Base-by-base conservation (phyloP, 768 basidiomycete species). In the Exidia glandulosa region DNA sequence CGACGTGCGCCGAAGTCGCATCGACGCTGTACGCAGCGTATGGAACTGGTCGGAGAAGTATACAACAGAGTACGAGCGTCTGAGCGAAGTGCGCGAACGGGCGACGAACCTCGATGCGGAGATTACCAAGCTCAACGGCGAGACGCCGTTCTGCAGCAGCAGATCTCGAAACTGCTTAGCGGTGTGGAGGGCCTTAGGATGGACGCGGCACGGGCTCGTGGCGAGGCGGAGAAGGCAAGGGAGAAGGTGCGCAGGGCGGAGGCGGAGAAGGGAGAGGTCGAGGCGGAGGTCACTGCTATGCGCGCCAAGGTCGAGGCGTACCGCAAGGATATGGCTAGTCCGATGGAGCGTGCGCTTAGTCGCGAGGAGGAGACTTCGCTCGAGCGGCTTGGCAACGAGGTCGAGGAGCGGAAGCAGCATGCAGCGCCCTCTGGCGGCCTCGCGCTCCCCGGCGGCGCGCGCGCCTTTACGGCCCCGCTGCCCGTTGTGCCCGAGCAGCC, bases 1-100 rank as follows among this genome's bases (percentile, higher is more conserved):
- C 70, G 96, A 98, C 70, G 78, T 93, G 30, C 84, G 90, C 10
- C 80, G 90, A 50, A 94, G 92, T 9, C 83, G 96, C 16, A 85
- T 98, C 58, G 94, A 97, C 66, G 88, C 83, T 0, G 87, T 95
- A 70, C 86, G 85, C 66, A 78, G 75, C 56, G 84, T 94, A 47
- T 81, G 82, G 62, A 78, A 75, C 2, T 95, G 93, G 90, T 79
- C 85, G 34, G 71, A 75, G 0, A 89, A 87, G 66, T 85, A 79
- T 63, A 85, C 88, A 29, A 73, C 78, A 0, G 88, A 90, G 62
- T 77, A 81, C 1, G 76, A 74, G 41, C 79, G 83, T 25, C 79
- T 86, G 52, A 77, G 78, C 61, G 90, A 95, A 65, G 88, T 91
- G 59, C 92, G 90, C 67, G 69, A 75, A 10, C 79, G 80, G 10